Percentiles rank a stretch among this genome's conserved stretches.
phyloP scores from a whole-genome alignment of 345 rosid genomes.

The Pistacia integerrima region DNA sequence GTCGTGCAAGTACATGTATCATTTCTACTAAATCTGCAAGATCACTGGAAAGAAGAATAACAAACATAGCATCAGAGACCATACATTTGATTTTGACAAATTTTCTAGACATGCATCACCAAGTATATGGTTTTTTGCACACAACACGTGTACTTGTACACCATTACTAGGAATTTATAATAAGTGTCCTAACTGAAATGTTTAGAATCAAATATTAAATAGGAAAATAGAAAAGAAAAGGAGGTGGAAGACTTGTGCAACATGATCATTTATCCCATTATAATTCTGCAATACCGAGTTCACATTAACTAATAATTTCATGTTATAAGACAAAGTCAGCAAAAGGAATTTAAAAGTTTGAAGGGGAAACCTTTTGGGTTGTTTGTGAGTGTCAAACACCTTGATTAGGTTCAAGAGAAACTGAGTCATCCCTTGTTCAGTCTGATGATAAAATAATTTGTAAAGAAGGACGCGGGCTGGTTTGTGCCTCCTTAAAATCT shows the following conservation, averaged over 20 bases:
- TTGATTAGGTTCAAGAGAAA: conserved; percentile 80
- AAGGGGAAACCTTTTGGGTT: conserved; percentile 72
- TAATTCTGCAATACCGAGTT: neutral
- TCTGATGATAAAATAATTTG: conserved; percentile 93
- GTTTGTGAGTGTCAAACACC: conserved; percentile 76
- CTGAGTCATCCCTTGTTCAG: conserved; percentile 93
- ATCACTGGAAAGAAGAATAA: conserved; percentile 55
- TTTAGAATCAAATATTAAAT: neutral
- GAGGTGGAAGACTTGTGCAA: neutral
- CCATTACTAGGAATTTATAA: too few species aligned
- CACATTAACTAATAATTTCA: neutral
- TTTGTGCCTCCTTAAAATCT: conserved; percentile 82
- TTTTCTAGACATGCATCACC: neutral
- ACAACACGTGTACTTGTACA: too few species aligned
- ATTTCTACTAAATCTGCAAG: conserved; percentile 94
- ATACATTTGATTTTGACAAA: neutral
- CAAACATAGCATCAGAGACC: conserved; percentile 20
- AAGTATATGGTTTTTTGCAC: neutral
- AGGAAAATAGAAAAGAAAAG: neutral
- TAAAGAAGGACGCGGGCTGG: conserved; percentile 88
- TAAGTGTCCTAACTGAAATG: neutral
- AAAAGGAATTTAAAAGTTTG: neutral
- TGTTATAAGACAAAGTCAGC: neutral
- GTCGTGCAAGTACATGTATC: conserved; percentile 58
- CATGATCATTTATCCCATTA: neutral